Evolutionary conservation across 73 alveolate species (phyloP).

Genomic region (Stentor coeruleus): DNA sequence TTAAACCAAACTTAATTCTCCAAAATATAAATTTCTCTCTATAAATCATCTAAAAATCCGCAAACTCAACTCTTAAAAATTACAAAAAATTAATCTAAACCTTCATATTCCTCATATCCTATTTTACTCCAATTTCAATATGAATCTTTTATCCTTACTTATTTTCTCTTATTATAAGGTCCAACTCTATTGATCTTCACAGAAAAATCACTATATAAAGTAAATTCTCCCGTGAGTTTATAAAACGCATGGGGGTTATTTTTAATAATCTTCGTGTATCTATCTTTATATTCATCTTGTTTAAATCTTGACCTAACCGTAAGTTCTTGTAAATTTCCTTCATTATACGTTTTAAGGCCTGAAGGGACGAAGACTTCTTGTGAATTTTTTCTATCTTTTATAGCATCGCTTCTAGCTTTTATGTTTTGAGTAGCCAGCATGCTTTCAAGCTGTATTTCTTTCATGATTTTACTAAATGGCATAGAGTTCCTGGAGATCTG

Average conservation of each 20-base stretch:
- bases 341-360: neutral
- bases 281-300: neutral
- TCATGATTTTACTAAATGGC: neutral
- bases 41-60: too few relatives aligned
- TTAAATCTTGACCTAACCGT: neutral
- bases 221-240: slow-evolving; percentile 20
- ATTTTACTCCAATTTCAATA: too few relatives aligned
- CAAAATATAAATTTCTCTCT: too few relatives aligned
- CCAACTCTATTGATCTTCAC: neutral
- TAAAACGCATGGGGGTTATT: slow-evolving; percentile 1
- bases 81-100: too few relatives aligned
- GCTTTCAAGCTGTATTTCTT: too few relatives aligned
- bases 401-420: neutral
- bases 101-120: too few relatives aligned
- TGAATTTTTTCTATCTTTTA: neutral
- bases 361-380: neutral
- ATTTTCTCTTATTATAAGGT: neutral
- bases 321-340: neutral
- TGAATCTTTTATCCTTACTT: too few relatives aligned
- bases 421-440: too few relatives aligned
- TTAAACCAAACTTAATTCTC: too few relatives aligned
- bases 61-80: too few relatives aligned
- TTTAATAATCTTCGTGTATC: neutral
- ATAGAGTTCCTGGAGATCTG: neutral
- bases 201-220: neutral